Evolutionary conservation across 371 early-diverging fungal species (phyloP).

Genomic region (Actinomortierella wolfii): DNA sequence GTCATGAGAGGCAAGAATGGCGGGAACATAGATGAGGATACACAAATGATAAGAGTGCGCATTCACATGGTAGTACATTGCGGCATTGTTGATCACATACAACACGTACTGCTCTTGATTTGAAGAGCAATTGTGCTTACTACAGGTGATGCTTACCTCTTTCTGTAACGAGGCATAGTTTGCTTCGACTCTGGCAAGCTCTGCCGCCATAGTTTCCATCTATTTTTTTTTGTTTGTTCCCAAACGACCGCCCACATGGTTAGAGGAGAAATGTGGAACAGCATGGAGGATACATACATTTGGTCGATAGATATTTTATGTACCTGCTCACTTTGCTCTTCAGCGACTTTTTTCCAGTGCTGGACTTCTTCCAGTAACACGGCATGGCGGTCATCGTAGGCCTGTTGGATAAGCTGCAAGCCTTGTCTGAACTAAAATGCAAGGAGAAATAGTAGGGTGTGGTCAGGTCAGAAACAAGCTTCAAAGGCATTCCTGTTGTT

Average conservation of each 20-base stretch:
- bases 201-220: slow-evolving; percentile 34
- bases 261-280: too few relatives aligned
- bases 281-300: too few relatives aligned
- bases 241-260: neutral
- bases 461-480: too few relatives aligned
- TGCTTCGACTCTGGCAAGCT: slow-evolving; percentile 29
- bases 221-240: slow-evolving; percentile 4
- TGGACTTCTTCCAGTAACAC: slow-evolving; percentile 34
- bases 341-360: slow-evolving; percentile 42
- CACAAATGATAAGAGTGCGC: too few relatives aligned
- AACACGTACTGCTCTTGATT: neutral
- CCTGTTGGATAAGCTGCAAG: slow-evolving; percentile 37
- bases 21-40: too few relatives aligned
- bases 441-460: neutral
- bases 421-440: slow-evolving; percentile 28
- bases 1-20: neutral
- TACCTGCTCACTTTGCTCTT: slow-evolving; percentile 39
- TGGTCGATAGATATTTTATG: too few relatives aligned
- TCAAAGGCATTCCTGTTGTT: neutral
- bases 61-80: too few relatives aligned
- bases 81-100: too few relatives aligned
- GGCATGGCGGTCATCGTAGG: slow-evolving; percentile 38
- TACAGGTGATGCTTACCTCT: too few relatives aligned
- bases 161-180: slow-evolving; percentile 26
- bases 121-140: too few relatives aligned